These are phyloP conservation scores for Marasmius fiardii DNA, from an alignment of 1,284 basidiomycete genomes.

Conservation along the genomic window DNA sequence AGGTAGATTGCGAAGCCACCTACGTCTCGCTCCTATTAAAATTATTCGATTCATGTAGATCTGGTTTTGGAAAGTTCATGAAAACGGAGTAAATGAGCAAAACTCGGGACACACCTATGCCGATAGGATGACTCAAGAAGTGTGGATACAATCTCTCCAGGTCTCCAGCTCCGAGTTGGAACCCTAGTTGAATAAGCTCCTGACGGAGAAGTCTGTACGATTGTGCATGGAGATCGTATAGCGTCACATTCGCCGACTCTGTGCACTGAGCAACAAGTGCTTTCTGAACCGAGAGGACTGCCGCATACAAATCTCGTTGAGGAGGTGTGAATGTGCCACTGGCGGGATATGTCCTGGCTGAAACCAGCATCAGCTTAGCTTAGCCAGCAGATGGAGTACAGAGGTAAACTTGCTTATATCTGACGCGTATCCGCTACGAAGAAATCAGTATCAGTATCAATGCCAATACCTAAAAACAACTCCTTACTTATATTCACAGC, in stretches of 20 bases:
- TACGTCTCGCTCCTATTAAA: slow-evolving; percentile 23
- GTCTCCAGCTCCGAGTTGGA: slow-evolving; percentile 61
- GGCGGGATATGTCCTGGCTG: slow-evolving; percentile 87
- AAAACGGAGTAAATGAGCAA: slow-evolving; percentile 43
- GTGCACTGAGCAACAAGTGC: slow-evolving; percentile 61
- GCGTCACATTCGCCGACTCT: slow-evolving; percentile 48
- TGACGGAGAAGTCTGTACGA: slow-evolving; percentile 68
- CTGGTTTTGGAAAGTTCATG: slow-evolving; percentile 63
- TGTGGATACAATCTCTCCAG: slow-evolving; percentile 87
- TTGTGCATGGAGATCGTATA: slow-evolving; percentile 79
- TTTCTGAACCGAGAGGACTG: slow-evolving; percentile 78
- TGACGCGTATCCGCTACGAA: slow-evolving; percentile 82
- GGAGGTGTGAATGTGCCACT: slow-evolving; percentile 77
- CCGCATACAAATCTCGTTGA: slow-evolving; percentile 87
- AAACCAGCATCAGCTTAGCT: slow-evolving; percentile 11
- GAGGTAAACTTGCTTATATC: slow-evolving; percentile 76
- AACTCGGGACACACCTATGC: slow-evolving; percentile 56
- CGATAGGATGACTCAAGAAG: slow-evolving; percentile 83
- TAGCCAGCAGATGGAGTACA: slow-evolving; percentile 2
- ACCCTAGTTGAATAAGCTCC: slow-evolving; percentile 84
- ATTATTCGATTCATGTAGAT: slow-evolving; percentile 12
- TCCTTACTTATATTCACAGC: slow-evolving; percentile 81
- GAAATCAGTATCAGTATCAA: neutral
- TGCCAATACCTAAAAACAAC: slow-evolving; percentile 2
- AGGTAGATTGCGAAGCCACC: slow-evolving; percentile 15